A percentile compares a stretch with the other conserved stretches of the same genome.
These are phyloP conservation scores for Kuraishia cidri DNA, from an alignment of 805 yeast species.

Conservation along the genomic window DNA sequence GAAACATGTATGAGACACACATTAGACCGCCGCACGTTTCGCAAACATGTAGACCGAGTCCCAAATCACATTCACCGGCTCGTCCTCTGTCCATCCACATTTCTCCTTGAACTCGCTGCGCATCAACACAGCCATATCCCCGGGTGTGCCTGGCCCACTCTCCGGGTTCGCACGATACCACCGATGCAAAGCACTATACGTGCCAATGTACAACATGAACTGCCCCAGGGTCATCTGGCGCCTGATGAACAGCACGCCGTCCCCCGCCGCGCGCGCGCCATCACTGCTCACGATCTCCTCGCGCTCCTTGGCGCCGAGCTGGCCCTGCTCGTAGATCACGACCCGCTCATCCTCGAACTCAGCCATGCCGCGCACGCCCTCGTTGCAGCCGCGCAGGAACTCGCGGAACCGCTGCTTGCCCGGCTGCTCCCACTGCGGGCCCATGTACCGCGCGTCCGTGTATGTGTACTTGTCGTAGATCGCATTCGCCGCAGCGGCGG, in stretches of 20 bases:
- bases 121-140: constrained; percentile 11
- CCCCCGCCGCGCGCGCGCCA: no score
- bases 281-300: no score
- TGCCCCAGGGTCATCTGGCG: constrained; percentile 8
- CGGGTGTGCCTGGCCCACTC: constrained; percentile 7
- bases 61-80: constrained; percentile 38
- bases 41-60: constrained; percentile 48
- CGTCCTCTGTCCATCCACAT: constrained; percentile 37
- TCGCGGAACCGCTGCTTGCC: constrained; percentile 32
- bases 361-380: background rate
- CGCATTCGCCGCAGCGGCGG: constrained; percentile 40
- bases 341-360: constrained; percentile 11
- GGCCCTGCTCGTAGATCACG: constrained; percentile 4
- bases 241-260: constrained; percentile 6
- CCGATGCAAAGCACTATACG: constrained; percentile 15
- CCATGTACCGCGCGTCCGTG: constrained; percentile 36
- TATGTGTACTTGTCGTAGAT: constrained; percentile 42
- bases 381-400: constrained; percentile 18
- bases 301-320: background rate
- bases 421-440: constrained; percentile 35
- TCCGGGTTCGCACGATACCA: constrained; percentile 12
- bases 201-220: constrained; percentile 12
- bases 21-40: no score
- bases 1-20: no score
- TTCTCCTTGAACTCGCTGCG: constrained; percentile 10